Conservation (phyloP, 257 asterid genomes). For the Scutellaria minor region DNA sequence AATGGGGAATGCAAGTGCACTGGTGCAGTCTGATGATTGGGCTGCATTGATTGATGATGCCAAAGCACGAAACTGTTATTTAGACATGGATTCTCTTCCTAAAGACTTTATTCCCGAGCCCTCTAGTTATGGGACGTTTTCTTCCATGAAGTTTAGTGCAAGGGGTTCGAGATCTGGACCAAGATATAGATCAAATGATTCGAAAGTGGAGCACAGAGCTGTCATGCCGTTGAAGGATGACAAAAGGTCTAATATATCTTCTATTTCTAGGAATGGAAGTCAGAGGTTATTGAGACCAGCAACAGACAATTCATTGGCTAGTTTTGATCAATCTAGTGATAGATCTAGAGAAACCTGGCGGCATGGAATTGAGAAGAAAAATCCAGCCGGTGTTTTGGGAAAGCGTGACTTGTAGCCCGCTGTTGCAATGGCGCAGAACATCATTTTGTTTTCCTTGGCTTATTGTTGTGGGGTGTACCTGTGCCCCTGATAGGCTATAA, state of each 20-base stretch:
- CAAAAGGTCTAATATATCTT: slow-evolving; percentile 56
- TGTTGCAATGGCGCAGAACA: slow-evolving; percentile 27
- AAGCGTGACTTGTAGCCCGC: slow-evolving; percentile 50
- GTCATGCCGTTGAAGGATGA: slow-evolving; percentile 89
- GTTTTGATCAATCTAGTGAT: slow-evolving; percentile 64
- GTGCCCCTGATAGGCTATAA: slow-evolving; percentile 6
- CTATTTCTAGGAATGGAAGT: slow-evolving; percentile 61
- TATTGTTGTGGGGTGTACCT: slow-evolving; percentile 14
- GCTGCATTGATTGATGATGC: slow-evolving; percentile 85
- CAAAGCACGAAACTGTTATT: slow-evolving; percentile 75
- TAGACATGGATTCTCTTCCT: slow-evolving; percentile 88
- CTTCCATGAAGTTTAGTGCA: slow-evolving; percentile 51
- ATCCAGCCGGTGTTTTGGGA: slow-evolving; percentile 36
- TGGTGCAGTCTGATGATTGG: slow-evolving; percentile 93
- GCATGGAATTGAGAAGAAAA: slow-evolving; percentile 43
- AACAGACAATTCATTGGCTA: slow-evolving; percentile 58
- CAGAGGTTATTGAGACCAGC: slow-evolving; percentile 60
- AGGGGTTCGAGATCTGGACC: slow-evolving; percentile 74
- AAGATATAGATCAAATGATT: slow-evolving; percentile 72
- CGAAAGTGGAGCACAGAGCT: slow-evolving; percentile 73
- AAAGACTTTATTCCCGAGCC: slow-evolving; percentile 75
- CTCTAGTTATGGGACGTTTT: slow-evolving; percentile 45
- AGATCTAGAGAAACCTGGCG: slow-evolving; percentile 76
- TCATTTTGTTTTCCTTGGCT: neutral
- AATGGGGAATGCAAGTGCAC: slow-evolving; percentile 90